phyloP scores from a whole-genome alignment of 1,139 yeast species.

The Kluyveromyces sp. region DNA sequence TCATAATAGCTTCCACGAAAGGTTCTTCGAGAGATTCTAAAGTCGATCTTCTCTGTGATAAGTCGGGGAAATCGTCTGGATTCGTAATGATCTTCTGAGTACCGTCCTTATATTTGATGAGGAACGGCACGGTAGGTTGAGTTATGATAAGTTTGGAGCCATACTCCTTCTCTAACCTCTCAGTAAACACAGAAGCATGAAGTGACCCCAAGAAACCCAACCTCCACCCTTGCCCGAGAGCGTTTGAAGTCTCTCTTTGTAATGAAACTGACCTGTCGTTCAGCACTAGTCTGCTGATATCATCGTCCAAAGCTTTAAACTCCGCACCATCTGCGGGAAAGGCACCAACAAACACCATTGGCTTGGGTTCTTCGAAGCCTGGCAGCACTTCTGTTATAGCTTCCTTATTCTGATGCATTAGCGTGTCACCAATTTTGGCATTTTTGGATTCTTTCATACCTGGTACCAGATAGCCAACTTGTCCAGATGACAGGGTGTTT shows the following conservation, averaged over 20 bases:
- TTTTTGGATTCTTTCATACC: slow-evolving; percentile 88
- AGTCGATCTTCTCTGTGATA: slow-evolving; percentile 35
- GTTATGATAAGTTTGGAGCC: slow-evolving; percentile 90
- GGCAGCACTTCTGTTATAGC: slow-evolving; percentile 66
- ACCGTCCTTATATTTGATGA: slow-evolving; percentile 60
- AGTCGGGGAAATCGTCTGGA: slow-evolving; percentile 87
- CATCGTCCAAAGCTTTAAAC: slow-evolving; percentile 82
- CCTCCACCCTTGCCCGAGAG: slow-evolving; percentile 97
- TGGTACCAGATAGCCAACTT: slow-evolving; percentile 87
- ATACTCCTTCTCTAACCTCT: slow-evolving; percentile 84
- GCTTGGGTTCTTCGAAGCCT: slow-evolving; percentile 94
- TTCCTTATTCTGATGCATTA: slow-evolving; percentile 59
- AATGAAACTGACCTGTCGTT: slow-evolving; percentile 89
- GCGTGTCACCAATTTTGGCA: slow-evolving; percentile 89
- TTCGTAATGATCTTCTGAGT: slow-evolving; percentile 62
- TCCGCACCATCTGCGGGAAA: slow-evolving; percentile 95
- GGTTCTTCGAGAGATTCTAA: slow-evolving; percentile 74
- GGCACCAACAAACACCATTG: slow-evolving; percentile 98
- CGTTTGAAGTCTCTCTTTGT: slow-evolving; percentile 87
- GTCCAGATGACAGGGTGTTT: slow-evolving; percentile 69
- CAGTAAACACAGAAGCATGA: slow-evolving; percentile 92
- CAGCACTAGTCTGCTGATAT: slow-evolving; percentile 76
- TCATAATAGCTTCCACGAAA: slow-evolving; percentile 82
- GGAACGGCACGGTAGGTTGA: slow-evolving; percentile 94
- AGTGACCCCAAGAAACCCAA: slow-evolving; percentile 89